Percentiles rank a stretch among this genome's conserved stretches.
Conservation (phyloP, 2,329 filamentous ascomycete species). For the Magnaporthiopsis incrustans region DNA sequence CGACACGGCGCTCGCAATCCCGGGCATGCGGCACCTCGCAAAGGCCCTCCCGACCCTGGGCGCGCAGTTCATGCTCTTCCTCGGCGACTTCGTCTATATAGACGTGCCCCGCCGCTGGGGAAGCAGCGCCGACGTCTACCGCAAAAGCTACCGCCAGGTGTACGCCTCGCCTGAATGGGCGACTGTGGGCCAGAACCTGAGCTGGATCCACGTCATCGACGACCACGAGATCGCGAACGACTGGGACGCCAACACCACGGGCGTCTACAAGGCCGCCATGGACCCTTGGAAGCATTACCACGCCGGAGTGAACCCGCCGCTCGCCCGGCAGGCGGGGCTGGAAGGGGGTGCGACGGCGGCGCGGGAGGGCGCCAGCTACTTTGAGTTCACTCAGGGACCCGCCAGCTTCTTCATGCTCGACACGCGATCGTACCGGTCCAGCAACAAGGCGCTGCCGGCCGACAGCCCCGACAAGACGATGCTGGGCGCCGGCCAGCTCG, state of each 20-base stretch:
- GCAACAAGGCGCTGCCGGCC: constrained; percentile 45
- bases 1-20: constrained; percentile 75
- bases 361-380: constrained; percentile 59
- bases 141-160: constrained; percentile 88
- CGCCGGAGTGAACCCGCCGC: constrained; percentile 72
- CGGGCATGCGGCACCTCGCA: constrained; percentile 70
- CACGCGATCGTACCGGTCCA: constrained; percentile 78
- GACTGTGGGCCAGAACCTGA: constrained; percentile 65
- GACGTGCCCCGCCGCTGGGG: constrained; percentile 82
- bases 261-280: constrained; percentile 69
- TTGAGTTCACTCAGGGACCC: constrained; percentile 81
- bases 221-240: constrained; percentile 97
- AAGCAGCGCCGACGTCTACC: constrained; percentile 64
- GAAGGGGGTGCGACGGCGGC: constrained; percentile 18
- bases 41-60: constrained; percentile 62
- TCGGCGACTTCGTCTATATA: constrained; percentile 84
- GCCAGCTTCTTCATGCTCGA: constrained; percentile 94
- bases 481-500: constrained; percentile 71
- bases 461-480: constrained; percentile 69
- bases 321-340: constrained; percentile 40
- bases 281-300: constrained; percentile 88
- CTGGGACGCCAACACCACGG: constrained; percentile 76
- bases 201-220: constrained; percentile 95
- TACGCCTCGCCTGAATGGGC: constrained; percentile 93
- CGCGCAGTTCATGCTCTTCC: constrained; percentile 72